phyloP scores from a whole-genome alignment of 371 early-diverging fungal genomes.

The Mucor ambiguus region DNA sequence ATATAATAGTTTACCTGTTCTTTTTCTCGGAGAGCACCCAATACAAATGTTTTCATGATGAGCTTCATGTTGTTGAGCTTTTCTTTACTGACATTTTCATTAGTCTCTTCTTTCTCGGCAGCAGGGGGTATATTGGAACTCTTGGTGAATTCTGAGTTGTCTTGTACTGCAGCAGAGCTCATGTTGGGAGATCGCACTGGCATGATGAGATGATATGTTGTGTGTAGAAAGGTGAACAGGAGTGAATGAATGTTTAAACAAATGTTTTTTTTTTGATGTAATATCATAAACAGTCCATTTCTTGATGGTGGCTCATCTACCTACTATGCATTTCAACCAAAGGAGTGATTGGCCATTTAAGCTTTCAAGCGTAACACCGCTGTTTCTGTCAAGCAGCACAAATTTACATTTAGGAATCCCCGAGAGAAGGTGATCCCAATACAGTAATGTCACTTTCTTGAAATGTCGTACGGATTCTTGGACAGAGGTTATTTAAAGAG shows the following conservation, averaged over 20 bases:
- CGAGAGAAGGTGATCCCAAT: neutral
- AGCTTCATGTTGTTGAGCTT: constrained; percentile 42
- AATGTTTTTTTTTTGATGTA: neutral
- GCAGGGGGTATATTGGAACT: neutral
- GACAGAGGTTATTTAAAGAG: neutral
- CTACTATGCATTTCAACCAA: neutral
- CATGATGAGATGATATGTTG: neutral
- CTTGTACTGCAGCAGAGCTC: constrained; percentile 6
- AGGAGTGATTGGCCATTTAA: neutral
- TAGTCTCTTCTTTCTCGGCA: constrained; percentile 27
- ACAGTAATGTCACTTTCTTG: neutral
- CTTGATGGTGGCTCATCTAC: neutral
- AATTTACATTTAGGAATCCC: constrained; percentile 1
- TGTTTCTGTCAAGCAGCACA: neutral
- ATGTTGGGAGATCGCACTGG: constrained; percentile 17
- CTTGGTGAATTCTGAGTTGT: neutral
- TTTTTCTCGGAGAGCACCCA: constrained; percentile 48
- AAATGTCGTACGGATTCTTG: neutral
- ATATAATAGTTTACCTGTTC: constrained; percentile 45
- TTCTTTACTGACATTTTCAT: constrained; percentile 35
- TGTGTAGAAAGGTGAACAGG: neutral
- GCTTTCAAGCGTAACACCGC: neutral
- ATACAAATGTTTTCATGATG: constrained; percentile 47
- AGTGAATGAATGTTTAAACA: neutral
- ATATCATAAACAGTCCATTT: neutral